Conservation (phyloP, 2,329 filamentous ascomycete species). For the Alternaria angustiovoidea region DNA sequence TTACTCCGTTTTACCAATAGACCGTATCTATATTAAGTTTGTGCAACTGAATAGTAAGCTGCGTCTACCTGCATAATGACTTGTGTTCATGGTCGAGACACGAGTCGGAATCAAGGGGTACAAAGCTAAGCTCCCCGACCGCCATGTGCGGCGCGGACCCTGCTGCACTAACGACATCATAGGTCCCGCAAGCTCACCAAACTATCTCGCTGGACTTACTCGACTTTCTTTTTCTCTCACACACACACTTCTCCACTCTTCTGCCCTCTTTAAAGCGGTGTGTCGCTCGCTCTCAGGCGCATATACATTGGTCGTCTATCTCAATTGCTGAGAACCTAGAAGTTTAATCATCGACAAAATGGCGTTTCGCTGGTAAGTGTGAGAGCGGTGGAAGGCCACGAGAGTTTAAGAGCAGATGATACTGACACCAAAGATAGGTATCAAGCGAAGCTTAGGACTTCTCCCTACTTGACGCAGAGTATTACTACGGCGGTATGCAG, state of each 20-base stretch:
- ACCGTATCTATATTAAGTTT: not conserved
- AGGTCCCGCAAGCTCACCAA: slow-evolving; percentile 20
- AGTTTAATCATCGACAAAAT: slow-evolving; percentile 9
- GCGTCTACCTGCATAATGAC: slow-evolving; percentile 4
- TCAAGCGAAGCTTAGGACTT: slow-evolving; percentile 78
- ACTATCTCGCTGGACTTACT: slow-evolving; percentile 8
- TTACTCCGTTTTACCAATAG: not conserved
- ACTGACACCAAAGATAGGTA: slow-evolving; percentile 69
- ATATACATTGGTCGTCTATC: not conserved
- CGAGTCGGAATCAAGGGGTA: slow-evolving; percentile 15
- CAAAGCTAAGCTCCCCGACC: slow-evolving; percentile 18
- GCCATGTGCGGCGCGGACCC: slow-evolving; percentile 20
- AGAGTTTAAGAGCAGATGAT: not conserved
- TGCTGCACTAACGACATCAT: slow-evolving; percentile 22
- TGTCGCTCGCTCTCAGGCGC: not conserved
- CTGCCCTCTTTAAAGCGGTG: not conserved
- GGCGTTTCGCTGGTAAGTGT: slow-evolving; percentile 19
- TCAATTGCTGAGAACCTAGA: not conserved
- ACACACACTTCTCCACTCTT: slow-evolving; percentile 12
- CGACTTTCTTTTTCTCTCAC: slow-evolving; percentile 15
- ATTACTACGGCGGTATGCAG: slow-evolving; percentile 77
- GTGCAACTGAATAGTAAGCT: not conserved
- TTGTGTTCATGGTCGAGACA: slow-evolving; percentile 8
- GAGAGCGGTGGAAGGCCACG: not conserved
- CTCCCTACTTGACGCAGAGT: slow-evolving; percentile 88